Conservation (phyloP, 768 basidiomycete species). For the Lactarius psammicola region DNA sequence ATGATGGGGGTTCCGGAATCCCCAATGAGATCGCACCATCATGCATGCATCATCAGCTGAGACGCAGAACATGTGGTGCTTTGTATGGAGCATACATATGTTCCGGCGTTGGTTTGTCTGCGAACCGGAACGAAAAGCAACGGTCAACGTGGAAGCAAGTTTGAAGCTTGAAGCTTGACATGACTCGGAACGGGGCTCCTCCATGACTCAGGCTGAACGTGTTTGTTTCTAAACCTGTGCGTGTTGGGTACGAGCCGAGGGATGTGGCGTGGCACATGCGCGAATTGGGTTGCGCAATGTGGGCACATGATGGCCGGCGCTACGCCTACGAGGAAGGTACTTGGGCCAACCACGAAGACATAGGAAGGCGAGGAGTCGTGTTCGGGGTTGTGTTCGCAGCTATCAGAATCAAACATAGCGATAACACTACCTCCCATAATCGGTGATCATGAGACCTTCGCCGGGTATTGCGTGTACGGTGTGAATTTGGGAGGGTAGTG, state of each 20-base stretch:
- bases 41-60: conserved; percentile 15
- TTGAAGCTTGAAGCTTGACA: neutral
- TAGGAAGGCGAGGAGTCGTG: neutral
- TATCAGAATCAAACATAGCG: conserved; percentile 10
- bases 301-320: conserved; percentile 20
- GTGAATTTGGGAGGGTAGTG: conserved; percentile 9
- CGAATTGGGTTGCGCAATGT: neutral
- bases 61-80: neutral
- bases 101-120: neutral
- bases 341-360: neutral
- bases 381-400: neutral
- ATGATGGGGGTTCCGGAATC: neutral
- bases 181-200: neutral
- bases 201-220: neutral
- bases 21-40: conserved; percentile 3
- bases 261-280: conserved; percentile 14
- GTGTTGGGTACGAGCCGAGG: neutral
- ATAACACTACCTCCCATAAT: conserved; percentile 13
- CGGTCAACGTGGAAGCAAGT: neutral
- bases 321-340: conserved; percentile 10
- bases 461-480: conserved; percentile 9
- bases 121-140: neutral
- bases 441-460: conserved; percentile 19
- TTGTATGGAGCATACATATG: neutral
- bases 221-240: conserved; percentile 1